phyloP scores from a whole-genome alignment of 148 eudicot genomes.

The Persicaria maculosa region DNA sequence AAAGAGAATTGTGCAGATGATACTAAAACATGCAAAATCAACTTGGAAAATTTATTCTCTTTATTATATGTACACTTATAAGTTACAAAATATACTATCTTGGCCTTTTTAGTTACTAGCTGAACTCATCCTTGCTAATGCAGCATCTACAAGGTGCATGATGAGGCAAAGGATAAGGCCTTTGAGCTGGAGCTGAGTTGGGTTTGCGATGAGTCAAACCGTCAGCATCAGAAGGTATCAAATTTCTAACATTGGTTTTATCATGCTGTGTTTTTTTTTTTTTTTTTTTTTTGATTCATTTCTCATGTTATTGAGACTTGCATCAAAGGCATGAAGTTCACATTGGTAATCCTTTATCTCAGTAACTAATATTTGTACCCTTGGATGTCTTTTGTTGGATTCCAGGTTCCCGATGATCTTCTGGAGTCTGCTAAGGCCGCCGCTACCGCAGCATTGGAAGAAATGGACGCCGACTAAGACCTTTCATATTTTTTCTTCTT shows the following conservation, averaged over 20 bases:
- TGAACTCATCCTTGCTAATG: slow-evolving; percentile 11
- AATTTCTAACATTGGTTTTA: not conserved
- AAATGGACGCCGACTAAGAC: slow-evolving; percentile 71
- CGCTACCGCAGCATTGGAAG: slow-evolving; percentile 64
- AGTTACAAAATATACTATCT: not conserved
- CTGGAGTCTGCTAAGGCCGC: slow-evolving; percentile 66
- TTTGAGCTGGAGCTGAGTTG: slow-evolving; percentile 97
- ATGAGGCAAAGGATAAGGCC: slow-evolving; percentile 96
- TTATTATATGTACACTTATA: not conserved
- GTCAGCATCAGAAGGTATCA: slow-evolving; percentile 82
- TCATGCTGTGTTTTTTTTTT: slow-evolving; percentile 1
- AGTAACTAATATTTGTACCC: not conserved
- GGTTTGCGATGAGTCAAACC: slow-evolving; percentile 96
- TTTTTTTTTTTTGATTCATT: not conserved
- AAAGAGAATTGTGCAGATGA: not conserved
- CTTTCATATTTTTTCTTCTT: not conserved
- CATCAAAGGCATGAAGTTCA: not conserved
- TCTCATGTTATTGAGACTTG: not conserved
- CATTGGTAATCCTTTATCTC: not conserved
- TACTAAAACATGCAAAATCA: not conserved
- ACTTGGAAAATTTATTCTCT: not conserved
- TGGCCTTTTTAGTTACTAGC: not conserved
- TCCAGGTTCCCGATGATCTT: slow-evolving; percentile 61
- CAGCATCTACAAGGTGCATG: slow-evolving; percentile 96
- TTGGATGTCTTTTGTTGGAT: not conserved